Conservation (phyloP, 176 grass and related monocot species). For the Aegilops speltoides region DNA sequence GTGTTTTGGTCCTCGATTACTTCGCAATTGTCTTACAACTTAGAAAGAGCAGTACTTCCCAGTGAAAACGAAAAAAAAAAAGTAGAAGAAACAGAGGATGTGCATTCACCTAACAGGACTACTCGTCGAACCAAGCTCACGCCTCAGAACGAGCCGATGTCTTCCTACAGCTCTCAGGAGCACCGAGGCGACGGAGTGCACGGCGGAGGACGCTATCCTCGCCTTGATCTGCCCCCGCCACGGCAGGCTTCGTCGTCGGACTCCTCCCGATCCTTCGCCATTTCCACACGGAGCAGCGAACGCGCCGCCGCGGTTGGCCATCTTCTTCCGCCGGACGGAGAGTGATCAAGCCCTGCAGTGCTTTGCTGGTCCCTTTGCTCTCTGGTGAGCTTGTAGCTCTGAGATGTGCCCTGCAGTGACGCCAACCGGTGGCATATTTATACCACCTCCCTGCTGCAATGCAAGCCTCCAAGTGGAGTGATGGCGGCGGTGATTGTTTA, state of each 20-base stretch:
- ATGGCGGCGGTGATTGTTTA: slow-evolving; percentile 25
- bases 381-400: background rate
- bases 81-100: background rate
- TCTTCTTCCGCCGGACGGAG: background rate
- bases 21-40: no score
- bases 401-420: background rate
- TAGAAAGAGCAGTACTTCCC: no score
- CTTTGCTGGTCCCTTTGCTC: background rate
- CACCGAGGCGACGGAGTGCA: slow-evolving; percentile 30
- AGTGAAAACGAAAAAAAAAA: no score
- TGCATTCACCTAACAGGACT: background rate
- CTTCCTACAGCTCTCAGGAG: slow-evolving; percentile 9
- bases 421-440: slow-evolving; percentile 1
- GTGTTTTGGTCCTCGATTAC: no score
- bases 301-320: background rate
- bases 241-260: slow-evolving; percentile 3
- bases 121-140: background rate
- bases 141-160: background rate
- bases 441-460: background rate
- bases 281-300: background rate
- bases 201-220: slow-evolving; percentile 21
- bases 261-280: background rate
- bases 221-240: slow-evolving; percentile 47
- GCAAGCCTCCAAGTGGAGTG: background rate
- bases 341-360: no score